Evolutionary conservation across 768 basidiomycete genomes (phyloP).

Genomic region (Mycena belliarum): DNA sequence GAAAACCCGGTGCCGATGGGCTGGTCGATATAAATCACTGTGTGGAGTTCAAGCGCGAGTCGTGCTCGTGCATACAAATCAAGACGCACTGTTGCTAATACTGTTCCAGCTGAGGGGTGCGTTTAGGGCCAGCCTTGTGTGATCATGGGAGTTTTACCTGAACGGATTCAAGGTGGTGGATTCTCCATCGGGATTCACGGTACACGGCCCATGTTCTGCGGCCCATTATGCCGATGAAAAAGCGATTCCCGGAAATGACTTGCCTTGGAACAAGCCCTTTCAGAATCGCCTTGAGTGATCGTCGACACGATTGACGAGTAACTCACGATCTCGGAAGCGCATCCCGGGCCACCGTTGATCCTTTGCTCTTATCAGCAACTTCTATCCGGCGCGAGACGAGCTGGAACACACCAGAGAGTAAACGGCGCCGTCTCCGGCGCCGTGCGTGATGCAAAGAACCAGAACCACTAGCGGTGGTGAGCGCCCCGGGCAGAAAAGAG

Average conservation of each 20-base stretch:
- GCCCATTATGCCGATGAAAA: not conserved
- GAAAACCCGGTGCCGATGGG: conserved; percentile 70
- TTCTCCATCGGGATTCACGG: conserved; percentile 53
- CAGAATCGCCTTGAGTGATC: not conserved
- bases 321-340: conserved; percentile 56
- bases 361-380: not conserved
- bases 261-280: conserved; percentile 59
- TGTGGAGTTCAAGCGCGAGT: not conserved
- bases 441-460: conserved; percentile 69
- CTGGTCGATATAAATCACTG: conserved; percentile 73
- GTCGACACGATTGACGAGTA: not conserved
- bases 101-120: conserved; percentile 58
- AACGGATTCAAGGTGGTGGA: conserved; percentile 60
- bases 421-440: conserved; percentile 64
- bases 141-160: conserved; percentile 37
- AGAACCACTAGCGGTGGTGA: conserved; percentile 58
- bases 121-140: not conserved
- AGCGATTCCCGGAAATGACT: not conserved
- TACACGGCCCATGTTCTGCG: conserved; percentile 65
- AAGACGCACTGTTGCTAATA: conserved; percentile 54
- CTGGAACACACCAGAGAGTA: conserved; percentile 52
- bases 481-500: too few relatives aligned
- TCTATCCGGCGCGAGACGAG: not conserved
- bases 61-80: not conserved
- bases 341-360: conserved; percentile 58